phyloP scores from a whole-genome alignment of 768 basidiomycete genomes.

The Mrakia frigida region DNA sequence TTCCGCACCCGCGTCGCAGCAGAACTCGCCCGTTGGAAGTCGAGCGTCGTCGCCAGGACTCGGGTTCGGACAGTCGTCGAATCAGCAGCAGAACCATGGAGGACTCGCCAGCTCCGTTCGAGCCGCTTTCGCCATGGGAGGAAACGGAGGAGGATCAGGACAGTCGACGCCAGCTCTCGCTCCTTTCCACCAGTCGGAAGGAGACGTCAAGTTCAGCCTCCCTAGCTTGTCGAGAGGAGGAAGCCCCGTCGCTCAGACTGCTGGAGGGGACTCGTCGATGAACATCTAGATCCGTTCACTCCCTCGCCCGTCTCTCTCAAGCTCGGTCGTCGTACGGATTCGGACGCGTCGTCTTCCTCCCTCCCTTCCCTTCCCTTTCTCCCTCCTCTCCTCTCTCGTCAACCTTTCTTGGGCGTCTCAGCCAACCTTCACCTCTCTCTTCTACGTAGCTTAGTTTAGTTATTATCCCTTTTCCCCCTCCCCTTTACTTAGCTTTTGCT shows the following conservation, averaged over 20 bases:
- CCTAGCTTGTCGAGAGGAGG: constrained; percentile 19
- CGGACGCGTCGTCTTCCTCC: not conserved
- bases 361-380: not conserved
- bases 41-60: constrained; percentile 40
- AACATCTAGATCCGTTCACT: not conserved
- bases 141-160: not conserved
- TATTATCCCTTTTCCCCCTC: not conserved
- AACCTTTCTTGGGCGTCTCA: not conserved
- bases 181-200: not conserved
- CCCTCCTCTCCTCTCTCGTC: not conserved
- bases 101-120: constrained; percentile 73
- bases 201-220: constrained; percentile 8
- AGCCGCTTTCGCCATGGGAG: constrained; percentile 79
- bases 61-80: constrained; percentile 30
- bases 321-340: not conserved
- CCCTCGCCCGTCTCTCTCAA: not conserved
- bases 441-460: not conserved
- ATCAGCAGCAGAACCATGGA: constrained; percentile 47
- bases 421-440: not conserved
- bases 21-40: constrained; percentile 40
- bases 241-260: not conserved
- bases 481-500: not conserved
- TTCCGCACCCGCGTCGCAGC: constrained; percentile 40
- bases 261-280: constrained; percentile 1
- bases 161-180: constrained; percentile 9